Conservation (phyloP, 768 basidiomycete genomes). For the Serendipita sp. region DNA sequence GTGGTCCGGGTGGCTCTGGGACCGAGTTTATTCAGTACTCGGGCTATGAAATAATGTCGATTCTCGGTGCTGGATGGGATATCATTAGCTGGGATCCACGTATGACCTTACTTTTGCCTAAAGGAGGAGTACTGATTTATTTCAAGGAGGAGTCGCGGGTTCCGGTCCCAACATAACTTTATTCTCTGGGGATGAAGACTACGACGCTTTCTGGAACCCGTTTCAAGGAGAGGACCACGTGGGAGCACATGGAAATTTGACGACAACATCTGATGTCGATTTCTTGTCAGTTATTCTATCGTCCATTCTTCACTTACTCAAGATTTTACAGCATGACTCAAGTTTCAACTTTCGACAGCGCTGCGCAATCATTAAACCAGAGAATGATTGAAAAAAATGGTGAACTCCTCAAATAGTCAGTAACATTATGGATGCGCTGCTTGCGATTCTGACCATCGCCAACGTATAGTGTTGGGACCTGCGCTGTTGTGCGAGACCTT, state of each 20-base stretch:
- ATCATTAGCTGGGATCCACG: constrained; percentile 2
- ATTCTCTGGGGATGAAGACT: not conserved
- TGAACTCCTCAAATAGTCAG: not conserved
- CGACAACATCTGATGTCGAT: not conserved
- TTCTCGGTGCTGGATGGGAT: not conserved
- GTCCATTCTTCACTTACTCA: not conserved
- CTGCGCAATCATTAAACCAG: not conserved
- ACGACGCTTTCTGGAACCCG: not conserved
- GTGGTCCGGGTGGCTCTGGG: not conserved
- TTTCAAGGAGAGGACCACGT: not conserved
- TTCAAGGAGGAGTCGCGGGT: not conserved
- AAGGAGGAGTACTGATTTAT: not conserved
- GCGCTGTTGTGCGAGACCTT: constrained; percentile 1
- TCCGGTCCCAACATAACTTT: not conserved
- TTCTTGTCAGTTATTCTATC: not conserved
- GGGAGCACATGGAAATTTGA: not conserved
- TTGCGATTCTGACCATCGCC: no score
- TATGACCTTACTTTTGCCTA: not conserved
- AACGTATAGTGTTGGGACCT: not conserved
- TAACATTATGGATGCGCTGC: not conserved
- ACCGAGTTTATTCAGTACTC: not conserved
- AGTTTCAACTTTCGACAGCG: not conserved
- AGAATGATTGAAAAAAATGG: constrained; percentile 2
- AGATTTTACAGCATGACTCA: not conserved
- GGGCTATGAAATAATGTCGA: not conserved